Base-by-base conservation (phyloP, 1,139 yeast genomes). In the Debaryomyces psychrophilus region DNA sequence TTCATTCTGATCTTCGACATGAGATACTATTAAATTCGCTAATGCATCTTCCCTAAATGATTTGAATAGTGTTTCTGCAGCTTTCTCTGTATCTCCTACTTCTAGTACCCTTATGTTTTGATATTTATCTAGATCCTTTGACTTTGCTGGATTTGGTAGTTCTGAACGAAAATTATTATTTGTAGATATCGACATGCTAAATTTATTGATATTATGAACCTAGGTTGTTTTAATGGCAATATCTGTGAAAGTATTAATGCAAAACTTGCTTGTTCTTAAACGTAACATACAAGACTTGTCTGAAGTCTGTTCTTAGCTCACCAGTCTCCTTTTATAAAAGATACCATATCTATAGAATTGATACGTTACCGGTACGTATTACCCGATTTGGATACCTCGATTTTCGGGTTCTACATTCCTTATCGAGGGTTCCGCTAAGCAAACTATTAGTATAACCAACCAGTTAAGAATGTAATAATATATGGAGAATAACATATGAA, bases 11-110 rank as follows among this genome's bases (percentile, higher is more conserved):
- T 71, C 71, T 27, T 62, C 62, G 52, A 81, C 56, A 56, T 79
- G 79, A 54, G 73, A 58, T 2, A 75, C 69, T 38, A 81, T 68
- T 47, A 76, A 73, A 38, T 66, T 61, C 40, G 85, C 81, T 46
- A 83, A 78, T 4, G 76, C 64, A 57, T 83, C 88, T 31, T 68
- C 64, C 35, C 67, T 68, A 56, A 83, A 83, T 6, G 86, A 71
- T 43, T 71, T 71, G 37, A 73, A 69, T 45, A 83, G 68, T 23
- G 85, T 79, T 25, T 56, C 54, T 2, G 85, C 85, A 2, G 87
- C 88, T 59, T 78, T 78, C 43, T 69, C 67, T 45, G 71, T 73
- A 56, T 83, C 88, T 22, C 59, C 62, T 39, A 62, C 53, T 28
- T 67, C 65, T 46, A 82, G 63, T 36, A 58, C 49, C 50, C 62